Conservation (phyloP, 495 filamentous ascomycete species). For the Xylaria intraflava region DNA sequence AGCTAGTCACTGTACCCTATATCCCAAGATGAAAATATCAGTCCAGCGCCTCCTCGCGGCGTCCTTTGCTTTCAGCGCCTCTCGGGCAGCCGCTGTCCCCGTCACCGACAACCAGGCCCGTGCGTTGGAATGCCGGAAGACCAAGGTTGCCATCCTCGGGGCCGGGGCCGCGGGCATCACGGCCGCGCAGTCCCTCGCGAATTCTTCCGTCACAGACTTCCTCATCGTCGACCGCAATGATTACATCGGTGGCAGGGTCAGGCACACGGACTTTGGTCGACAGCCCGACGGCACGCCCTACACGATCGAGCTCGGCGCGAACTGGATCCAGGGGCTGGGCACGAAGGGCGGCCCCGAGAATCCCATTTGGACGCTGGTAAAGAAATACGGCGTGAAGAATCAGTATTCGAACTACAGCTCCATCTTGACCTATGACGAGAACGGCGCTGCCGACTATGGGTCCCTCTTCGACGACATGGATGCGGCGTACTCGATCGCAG, state of each 20-base stretch:
- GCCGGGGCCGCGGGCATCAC: slow-evolving; percentile 64
- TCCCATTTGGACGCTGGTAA: slow-evolving; percentile 61
- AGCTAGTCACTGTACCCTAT: no score
- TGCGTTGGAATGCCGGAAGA: slow-evolving; percentile 25
- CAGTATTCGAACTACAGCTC: slow-evolving; percentile 56
- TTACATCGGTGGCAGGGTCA: slow-evolving; percentile 56
- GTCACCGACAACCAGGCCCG: slow-evolving; percentile 1
- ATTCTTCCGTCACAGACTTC: slow-evolving; percentile 61
- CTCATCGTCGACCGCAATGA: slow-evolving; percentile 62
- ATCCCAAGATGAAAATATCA: slow-evolving; percentile 13
- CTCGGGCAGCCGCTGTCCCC: slow-evolving; percentile 5
- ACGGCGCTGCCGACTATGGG: slow-evolving; percentile 46
- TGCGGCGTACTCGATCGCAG: slow-evolving; percentile 41
- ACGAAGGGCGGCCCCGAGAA: slow-evolving; percentile 53
- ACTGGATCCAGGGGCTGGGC: slow-evolving; percentile 69
- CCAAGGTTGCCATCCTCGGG: slow-evolving; percentile 44
- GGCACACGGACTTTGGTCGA: slow-evolving; percentile 52
- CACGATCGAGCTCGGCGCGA: slow-evolving; percentile 60
- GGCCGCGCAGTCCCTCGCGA: slow-evolving; percentile 61
- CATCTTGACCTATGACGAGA: slow-evolving; percentile 54
- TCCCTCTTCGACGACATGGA: slow-evolving; percentile 47
- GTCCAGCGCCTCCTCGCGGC: slow-evolving; percentile 2
- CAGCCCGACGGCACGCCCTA: slow-evolving; percentile 47
- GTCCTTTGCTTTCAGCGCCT: slow-evolving; percentile 14
- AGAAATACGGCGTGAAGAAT: slow-evolving; percentile 58